These are phyloP conservation scores for Penicillium palitans DNA, from an alignment of 2,329 filamentous ascomycete genomes.

Conservation along the genomic window DNA sequence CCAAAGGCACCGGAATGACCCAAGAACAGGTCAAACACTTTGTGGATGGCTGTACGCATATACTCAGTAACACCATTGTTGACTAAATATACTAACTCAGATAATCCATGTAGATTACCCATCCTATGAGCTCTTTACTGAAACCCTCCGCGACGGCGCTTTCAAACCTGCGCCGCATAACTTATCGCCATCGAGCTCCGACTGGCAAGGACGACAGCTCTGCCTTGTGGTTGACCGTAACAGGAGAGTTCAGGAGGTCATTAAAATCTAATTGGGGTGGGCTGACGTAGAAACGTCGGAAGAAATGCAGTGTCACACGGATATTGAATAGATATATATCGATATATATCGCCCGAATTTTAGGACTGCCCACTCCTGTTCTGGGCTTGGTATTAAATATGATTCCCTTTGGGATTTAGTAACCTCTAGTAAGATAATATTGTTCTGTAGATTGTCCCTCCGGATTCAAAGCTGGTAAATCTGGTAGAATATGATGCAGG, in stretches of 20 bases:
- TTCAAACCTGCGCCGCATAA: slow-evolving; percentile 43
- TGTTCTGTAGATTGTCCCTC: background rate
- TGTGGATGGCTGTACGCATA: slow-evolving; percentile 62
- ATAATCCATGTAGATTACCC: slow-evolving; percentile 56
- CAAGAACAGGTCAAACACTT: slow-evolving; percentile 76
- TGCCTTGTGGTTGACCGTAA: slow-evolving; percentile 62
- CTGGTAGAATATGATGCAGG: background rate
- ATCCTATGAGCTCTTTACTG: slow-evolving; percentile 69
- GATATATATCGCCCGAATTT: background rate
- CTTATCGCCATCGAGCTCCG: slow-evolving; percentile 21
- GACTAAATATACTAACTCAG: background rate
- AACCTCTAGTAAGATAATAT: background rate
- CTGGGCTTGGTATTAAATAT: background rate
- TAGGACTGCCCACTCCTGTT: background rate
- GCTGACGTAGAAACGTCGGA: too few relatives aligned
- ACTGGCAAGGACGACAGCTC: slow-evolving; percentile 57
- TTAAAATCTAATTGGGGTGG: slow-evolving; percentile 47
- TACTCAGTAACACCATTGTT: slow-evolving; percentile 2
- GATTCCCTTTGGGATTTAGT: background rate
- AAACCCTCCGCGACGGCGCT: slow-evolving; percentile 59
- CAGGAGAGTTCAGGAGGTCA: slow-evolving; percentile 59
- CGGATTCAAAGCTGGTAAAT: background rate
- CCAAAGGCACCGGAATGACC: slow-evolving; percentile 75
- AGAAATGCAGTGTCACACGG: background rate
- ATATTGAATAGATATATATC: background rate